Base-by-base conservation (phyloP, 139 green algal genomes). In the Desmodesmus armatus region DNA sequence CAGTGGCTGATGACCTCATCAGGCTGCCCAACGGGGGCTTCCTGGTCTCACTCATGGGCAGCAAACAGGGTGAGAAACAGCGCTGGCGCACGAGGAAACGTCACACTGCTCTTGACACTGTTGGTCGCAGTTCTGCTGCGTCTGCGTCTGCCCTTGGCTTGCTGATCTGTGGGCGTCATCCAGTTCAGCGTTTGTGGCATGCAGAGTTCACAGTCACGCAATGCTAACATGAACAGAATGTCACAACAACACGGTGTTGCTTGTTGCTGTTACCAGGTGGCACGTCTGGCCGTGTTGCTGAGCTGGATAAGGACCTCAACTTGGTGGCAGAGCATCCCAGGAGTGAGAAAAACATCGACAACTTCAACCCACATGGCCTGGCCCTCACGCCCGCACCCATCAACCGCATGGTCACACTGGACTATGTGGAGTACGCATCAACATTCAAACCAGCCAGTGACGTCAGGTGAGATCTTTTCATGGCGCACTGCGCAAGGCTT, bases 31-130 rank as follows among this genome's bases (percentile, higher is more conserved):
- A 72, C 25, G 77, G 77, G 4, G 77, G 77, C 35, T 83, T 83
- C 55, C 77, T 83, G n/a, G 77, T 83, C 25, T 83, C 77, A 23
- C 77, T 83, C 55, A 83, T 83, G 77, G 77, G 58, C 21, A 70
- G 37, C 58, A 55, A 37, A 31, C 3, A 69, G 0, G 75, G 75
- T 82, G 15, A 35, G 51, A 7, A 29, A 44, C 31, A n/a, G 66
- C 66, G n/a, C n/a, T n/a, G n/a, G n/a, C n/a, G n/a, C n/a, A n/a
- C n/a, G n/a, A n/a, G n/a, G n/a, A n/a, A n/a, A n/a, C n/a, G n/a
- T n/a, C n/a, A n/a, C n/a, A n/a, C n/a, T n/a, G n/a, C n/a, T n/a
- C n/a, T n/a, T n/a, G n/a, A n/a, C n/a, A n/a, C n/a, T n/a, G n/a
- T n/a, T n/a, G n/a, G n/a, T n/a, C n/a, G n/a, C n/a, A n/a, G n/a